Percentiles rank a stretch among this genome's conserved stretches.
phyloP scores from a whole-genome alignment of 768 basidiomycete genomes.

The Xerocomellus dryophilus region DNA sequence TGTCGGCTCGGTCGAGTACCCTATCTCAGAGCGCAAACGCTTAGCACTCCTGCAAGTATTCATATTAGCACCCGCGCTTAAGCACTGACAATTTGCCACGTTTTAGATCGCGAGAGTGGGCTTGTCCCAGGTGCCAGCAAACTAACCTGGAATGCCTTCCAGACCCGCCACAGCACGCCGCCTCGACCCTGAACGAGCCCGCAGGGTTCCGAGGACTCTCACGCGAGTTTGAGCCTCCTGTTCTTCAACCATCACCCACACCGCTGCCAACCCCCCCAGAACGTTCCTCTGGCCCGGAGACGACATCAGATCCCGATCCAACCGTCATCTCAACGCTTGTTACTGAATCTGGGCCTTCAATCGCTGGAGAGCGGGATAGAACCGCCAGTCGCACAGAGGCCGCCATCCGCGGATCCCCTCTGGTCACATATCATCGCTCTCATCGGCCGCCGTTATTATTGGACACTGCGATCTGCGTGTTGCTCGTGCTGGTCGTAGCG shows the following conservation, averaged over 20 bases:
- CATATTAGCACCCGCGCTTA: slow-evolving; percentile 8
- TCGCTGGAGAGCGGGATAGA: slow-evolving; percentile 11
- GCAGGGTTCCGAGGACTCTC: slow-evolving; percentile 25
- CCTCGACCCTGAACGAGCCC: slow-evolving; percentile 14
- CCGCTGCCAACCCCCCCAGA: slow-evolving; percentile 18
- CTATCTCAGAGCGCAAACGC: slow-evolving; percentile 69
- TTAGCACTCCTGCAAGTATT: slow-evolving; percentile 67
- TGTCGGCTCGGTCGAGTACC: slow-evolving; percentile 84
- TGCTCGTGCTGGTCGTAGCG: slow-evolving; percentile 64
- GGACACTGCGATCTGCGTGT: slow-evolving; percentile 71
- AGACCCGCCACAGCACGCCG: slow-evolving; percentile 43
- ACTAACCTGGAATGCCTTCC: slow-evolving; percentile 70
- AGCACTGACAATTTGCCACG: slow-evolving; percentile 10
- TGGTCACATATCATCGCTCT: slow-evolving; percentile 16
- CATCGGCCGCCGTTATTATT: slow-evolving; percentile 58
- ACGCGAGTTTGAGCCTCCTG: slow-evolving; percentile 15
- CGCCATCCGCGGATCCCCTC: slow-evolving; percentile 19
- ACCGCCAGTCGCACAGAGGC: slow-evolving; percentile 8
- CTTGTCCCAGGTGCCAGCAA: slow-evolving; percentile 69
- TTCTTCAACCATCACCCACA: slow-evolving; percentile 13
- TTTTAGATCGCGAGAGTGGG: slow-evolving; percentile 74
- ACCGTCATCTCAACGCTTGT: slow-evolving; percentile 13
- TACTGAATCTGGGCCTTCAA: slow-evolving; percentile 9
- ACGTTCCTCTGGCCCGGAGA: slow-evolving; percentile 14
- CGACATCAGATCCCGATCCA: slow-evolving; percentile 18